Evolutionary conservation across 306 rosid species (phyloP), one percentile per base, ranked within the genome.

Genomic region (Sesbania bispinosa): DNA sequence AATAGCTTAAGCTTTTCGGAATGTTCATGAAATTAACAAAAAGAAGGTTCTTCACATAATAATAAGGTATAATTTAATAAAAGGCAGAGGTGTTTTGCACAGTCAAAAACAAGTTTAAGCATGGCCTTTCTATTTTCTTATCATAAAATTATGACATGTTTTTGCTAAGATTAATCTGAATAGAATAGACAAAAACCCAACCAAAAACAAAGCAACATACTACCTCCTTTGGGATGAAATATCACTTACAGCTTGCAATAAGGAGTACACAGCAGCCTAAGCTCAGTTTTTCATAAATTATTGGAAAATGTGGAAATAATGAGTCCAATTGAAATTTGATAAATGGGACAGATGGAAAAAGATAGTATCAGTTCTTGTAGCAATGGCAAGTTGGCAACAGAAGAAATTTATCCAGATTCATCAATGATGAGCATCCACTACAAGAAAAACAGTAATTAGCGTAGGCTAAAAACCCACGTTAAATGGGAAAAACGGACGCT

Each of bases 201-300:
- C 16, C 73, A 52, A 32, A 71, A 63, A 21, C 32, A 74, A 70
- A 81, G 62, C 48, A 63, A 78, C 29, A 48, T 13, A 38, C 61
- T 87, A 90, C 99, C 99, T 95, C 80, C 83, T 89, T 66, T 65
- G 84, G 52, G 91, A 82, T 73, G 96, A 89, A 79, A 95, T 81
- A 77, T 95, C 96, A 38, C 79, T 88, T 39, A 85, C 96, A 79
- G 97, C 99, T 65, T 91, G 96, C 90, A 95, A 65, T 66, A 95
- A 88, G 48, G 96, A 89, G 84, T 83, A 88, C 67, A 87, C 90
- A 60, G 97, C 87, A 73, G 93, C 97, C 99, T 91, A 93, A 77
- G 53, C 77, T 73, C 73, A 79, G 75, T 76, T 76, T 43, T 55
- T 62, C 41, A 57, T 36, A 43, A 60, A 66, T 23, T 77, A n/a